Conservation (phyloP, 495 filamentous ascomycete species). For the Neurospora sp. region DNA sequence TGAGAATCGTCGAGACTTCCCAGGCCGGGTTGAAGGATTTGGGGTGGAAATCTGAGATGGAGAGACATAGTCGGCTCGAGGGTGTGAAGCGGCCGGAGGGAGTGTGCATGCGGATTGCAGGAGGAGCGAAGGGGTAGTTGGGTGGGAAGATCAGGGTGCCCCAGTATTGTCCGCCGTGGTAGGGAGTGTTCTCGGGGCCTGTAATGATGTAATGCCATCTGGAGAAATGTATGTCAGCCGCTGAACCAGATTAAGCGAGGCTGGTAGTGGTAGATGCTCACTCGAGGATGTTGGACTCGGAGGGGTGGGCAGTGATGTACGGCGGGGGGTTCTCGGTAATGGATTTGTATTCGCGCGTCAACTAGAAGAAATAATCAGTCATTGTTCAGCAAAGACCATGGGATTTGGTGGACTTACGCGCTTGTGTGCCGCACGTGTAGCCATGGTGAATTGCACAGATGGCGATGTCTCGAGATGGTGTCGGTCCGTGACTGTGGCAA, state of each 20-base stretch:
- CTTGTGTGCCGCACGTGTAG: conserved; percentile 74
- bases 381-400: background rate
- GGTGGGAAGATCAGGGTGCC: conserved; percentile 91
- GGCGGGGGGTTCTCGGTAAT: conserved; percentile 88
- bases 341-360: conserved; percentile 87
- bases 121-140: conserved; percentile 94
- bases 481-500: background rate
- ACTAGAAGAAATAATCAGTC: conserved; percentile 34
- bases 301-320: conserved; percentile 89
- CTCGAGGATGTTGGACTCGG: conserved; percentile 92
- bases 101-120: conserved; percentile 97
- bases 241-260: background rate
- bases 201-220: conserved; percentile 99
- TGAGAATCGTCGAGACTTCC: conserved; percentile 94
- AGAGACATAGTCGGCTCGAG: conserved; percentile 82
- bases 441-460: conserved; percentile 55
- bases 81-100: conserved; percentile 93
- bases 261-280: conserved; percentile 18
- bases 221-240: conserved; percentile 4
- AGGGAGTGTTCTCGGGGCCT: conserved; percentile 88
- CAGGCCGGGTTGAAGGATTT: conserved; percentile 98
- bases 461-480: background rate
- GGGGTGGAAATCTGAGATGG: conserved; percentile 94
- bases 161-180: conserved; percentile 96
- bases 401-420: conserved; percentile 47